Evolutionary conservation across 1,284 basidiomycete species (phyloP).

Genomic region (Fomitiporia mediterranea): DNA sequence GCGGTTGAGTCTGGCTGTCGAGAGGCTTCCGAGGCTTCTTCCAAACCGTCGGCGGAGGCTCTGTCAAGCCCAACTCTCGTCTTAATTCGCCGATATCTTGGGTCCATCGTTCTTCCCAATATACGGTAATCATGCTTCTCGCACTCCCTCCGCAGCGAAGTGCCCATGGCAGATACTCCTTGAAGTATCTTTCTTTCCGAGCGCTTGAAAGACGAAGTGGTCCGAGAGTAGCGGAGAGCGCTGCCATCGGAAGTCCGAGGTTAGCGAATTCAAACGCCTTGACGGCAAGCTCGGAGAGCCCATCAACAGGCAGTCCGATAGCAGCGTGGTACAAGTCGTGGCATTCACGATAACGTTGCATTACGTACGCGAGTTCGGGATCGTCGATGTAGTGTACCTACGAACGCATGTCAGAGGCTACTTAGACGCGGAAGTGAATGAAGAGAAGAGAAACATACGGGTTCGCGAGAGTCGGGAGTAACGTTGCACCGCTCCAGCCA

Average conservation of each 20-base stretch:
- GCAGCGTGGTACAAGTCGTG: conserved; percentile 96
- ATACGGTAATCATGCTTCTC: conserved; percentile 80
- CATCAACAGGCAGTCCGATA: conserved; percentile 81
- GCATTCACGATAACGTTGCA: conserved; percentile 97
- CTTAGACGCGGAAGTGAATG: conserved; percentile 15
- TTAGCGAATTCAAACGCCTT: conserved; percentile 96
- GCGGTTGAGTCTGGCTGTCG: conserved; percentile 34
- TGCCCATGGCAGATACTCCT: conserved; percentile 90
- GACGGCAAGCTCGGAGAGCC: conserved; percentile 91
- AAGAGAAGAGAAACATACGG: conserved; percentile 48
- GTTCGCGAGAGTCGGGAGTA: conserved; percentile 92
- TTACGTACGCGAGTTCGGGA: conserved; percentile 91
- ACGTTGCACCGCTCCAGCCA: conserved; percentile 91
- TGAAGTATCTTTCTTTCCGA: conserved; percentile 56
- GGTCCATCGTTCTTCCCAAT: conserved; percentile 96
- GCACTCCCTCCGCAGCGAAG: conserved; percentile 73
- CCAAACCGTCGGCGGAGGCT: conserved; percentile 66
- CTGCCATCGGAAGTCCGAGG: conserved; percentile 86
- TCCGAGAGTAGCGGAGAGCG: conserved; percentile 75
- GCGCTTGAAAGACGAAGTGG: conserved; percentile 55
- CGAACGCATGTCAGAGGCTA: neutral
- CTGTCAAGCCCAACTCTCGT: conserved; percentile 79
- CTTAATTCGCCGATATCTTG: conserved; percentile 79
- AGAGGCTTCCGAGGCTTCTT: conserved; percentile 37
- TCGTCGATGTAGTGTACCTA: conserved; percentile 94